Base-by-base conservation (phyloP, 768 basidiomycete genomes). In the Lentinula detonsa region DNA sequence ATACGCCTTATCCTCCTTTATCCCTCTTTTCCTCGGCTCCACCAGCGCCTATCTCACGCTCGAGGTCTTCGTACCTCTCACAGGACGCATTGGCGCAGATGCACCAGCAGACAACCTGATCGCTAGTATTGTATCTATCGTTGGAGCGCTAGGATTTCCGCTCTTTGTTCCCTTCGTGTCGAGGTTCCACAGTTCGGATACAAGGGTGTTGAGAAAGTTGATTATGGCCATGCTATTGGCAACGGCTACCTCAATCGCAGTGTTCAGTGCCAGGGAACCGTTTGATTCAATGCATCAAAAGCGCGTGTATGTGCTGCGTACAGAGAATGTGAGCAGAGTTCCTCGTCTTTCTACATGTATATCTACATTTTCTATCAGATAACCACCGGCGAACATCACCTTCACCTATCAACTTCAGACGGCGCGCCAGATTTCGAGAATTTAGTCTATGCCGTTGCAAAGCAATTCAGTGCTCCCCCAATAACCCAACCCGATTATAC, bases 281-380 rank as follows among this genome's bases (percentile, higher is more conserved):
- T 98, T 95, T 70, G 94, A 97, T 66, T 72, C 68, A 15, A 84
- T 85, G 79, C 96, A 98, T 69, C 95, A 94, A 66, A 93, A 93
- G 73, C 77, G 96, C 59, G 53, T 96, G 53, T 95, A 92, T 66
- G 80, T 94, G 37, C 73, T 97, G 45, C 88, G 93, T 68, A 78
- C 87, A 64, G 93, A 96, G 72, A 93, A 98, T 67, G 94, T 94
- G 69, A 58, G 42, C 43, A 48, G 0, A 15, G 15, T 33, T 45
- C 37, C 9, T 43, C 55, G 18, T 31, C 49, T 11, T 49, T 49
- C 57, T 34, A 39, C 48, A 1, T 62, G 16, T 35, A 5, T 66
- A 95, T 91, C 16, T 34, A 33, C 4, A 31, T 5, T 51, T n/a
- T 4, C 8, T 15, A 18, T 18, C 33, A 51, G 50, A 78, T 92